A percentile compares a stretch with the other conserved stretches of the same genome.
phyloP scores from a whole-genome alignment of 2,329 filamentous ascomycete species.

The Pseudogymnoascus sp. region DNA sequence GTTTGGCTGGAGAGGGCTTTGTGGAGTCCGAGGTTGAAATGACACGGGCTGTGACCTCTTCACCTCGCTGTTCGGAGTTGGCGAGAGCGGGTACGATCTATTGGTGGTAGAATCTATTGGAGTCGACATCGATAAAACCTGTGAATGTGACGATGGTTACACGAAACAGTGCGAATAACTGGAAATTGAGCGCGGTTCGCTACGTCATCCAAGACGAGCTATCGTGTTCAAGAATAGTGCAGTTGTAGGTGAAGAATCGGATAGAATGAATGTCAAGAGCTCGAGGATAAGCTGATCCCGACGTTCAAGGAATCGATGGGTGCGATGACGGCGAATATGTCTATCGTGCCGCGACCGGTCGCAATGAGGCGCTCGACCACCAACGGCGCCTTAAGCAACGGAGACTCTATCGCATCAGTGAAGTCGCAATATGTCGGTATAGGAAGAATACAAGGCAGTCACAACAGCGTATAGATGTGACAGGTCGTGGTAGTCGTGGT shows the following conservation, averaged over 20 bases:
- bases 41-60: conserved; percentile 39
- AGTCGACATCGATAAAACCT: conserved; percentile 10
- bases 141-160: conserved; percentile 9
- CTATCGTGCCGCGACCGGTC: conserved; percentile 4
- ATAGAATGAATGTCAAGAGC: not conserved
- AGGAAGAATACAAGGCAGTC: not conserved
- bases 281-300: not conserved
- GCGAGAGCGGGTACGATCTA: conserved; percentile 8
- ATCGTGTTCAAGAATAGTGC: not conserved
- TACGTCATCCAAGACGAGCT: conserved; percentile 4
- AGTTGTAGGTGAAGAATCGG: not conserved
- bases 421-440: conserved; percentile 3
- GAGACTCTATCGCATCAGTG: conserved; percentile 7
- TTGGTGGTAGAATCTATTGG: not conserved
- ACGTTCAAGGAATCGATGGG: not conserved
- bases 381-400: not conserved
- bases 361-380: conserved; percentile 9
- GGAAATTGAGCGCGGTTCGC: not conserved
- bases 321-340: not conserved
- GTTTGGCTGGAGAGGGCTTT: conserved; percentile 42
- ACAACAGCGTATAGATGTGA: conserved; percentile 1
- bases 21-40: conserved; percentile 59
- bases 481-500: not conserved
- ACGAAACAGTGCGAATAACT: conserved; percentile 1
- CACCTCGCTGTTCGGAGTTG: conserved; percentile 8